A percentile compares a stretch with the other conserved stretches of the same genome.
Conservation (phyloP, 192 early-diverging fungal genomes). For the Rhizoclosmatium globosum region DNA sequence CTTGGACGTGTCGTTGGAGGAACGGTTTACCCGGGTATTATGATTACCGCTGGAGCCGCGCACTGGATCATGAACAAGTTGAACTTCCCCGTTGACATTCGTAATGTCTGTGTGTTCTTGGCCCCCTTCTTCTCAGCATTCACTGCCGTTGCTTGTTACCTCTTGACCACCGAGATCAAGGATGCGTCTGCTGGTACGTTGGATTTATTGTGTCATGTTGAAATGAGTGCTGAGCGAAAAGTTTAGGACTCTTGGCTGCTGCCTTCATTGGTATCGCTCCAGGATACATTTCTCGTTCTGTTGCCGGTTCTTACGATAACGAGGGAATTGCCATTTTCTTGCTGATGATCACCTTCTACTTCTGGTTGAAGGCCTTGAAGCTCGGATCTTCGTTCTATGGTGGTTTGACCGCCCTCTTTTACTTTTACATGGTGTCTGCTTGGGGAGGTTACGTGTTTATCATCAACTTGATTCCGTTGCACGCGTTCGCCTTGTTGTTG, state of each 20-base stretch:
- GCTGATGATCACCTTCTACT: conserved; percentile 96
- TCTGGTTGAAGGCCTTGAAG: conserved; percentile 98
- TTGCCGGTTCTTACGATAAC: conserved; percentile 99
- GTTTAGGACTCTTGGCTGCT: conserved; percentile 88
- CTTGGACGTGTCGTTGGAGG: conserved; percentile 98
- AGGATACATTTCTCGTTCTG: conserved; percentile 99
- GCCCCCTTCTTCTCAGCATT: conserved; percentile 96
- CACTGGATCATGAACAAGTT: conserved; percentile 93
- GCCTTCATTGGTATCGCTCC: conserved; percentile 98
- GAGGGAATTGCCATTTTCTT: conserved; percentile 99
- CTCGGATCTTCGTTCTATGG: conserved; percentile 93
- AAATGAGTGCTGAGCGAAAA: no score
- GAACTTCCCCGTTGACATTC: conserved; percentile 96
- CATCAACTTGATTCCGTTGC: conserved; percentile 97
- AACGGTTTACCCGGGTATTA: conserved; percentile 99
- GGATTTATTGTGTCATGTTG: background rate
- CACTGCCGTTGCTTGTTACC: conserved; percentile 96
- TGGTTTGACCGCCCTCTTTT: conserved; percentile 86
- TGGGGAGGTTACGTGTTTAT: conserved; percentile 99
- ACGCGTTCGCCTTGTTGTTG: conserved; percentile 89
- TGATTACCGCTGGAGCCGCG: conserved; percentile 96
- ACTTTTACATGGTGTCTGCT: conserved; percentile 99
- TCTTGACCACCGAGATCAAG: conserved; percentile 92
- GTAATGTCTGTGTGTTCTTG: conserved; percentile 98
- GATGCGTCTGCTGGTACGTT: conserved; percentile 73